Base-by-base conservation (phyloP, 2,329 filamentous ascomycete genomes). In the Penicillium thymicola region DNA sequence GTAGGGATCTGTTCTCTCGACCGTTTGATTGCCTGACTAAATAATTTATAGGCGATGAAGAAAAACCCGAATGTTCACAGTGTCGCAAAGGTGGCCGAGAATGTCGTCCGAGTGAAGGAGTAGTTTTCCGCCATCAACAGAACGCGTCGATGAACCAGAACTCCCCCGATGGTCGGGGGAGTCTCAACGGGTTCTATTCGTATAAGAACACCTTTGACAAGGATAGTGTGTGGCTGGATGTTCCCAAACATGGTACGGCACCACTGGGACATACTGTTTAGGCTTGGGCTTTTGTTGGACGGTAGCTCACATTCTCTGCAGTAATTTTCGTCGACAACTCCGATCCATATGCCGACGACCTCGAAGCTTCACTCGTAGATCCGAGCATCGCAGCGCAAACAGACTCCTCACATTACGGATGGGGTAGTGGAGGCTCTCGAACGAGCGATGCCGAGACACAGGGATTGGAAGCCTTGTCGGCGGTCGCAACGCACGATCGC, bases 91-190 rank as follows among this genome's bases (percentile, higher is more conserved):
- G 82, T 5, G 80, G 79, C 46, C 78, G 85, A 63, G 79, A 84
- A 70, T 87, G 85, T 70, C 75, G 82, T 44, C 82, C 82, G 25
- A 84, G 82, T 65, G 83, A 84, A 59, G 84, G 83, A 50, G 81
- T 88, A 63, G 82, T 86, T 43, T 88, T 87, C 65, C 82, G 85
- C 54, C 85, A 88, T 70, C 85, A 88, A 66, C 85, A 88, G 72
- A 88, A 88, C 79, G 84, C 85, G 30, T 86, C 84, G 21, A 85
- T 87, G 84, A 87, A 87, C 57, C 79, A 81, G 47, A 67, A 70
- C 37, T 63, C 67, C 11, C 67, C 69, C 5, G 67, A 69, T 56
- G 71, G 67, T 14, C 70, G 72, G 42, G 79, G 77, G 36, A 77
- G 75, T 48, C 72, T 87, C 59, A 83, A 82, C 59, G 80, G 82